A percentile compares a stretch with the other conserved stretches of the same genome.
Conservation (phyloP, 192 early-diverging fungal genomes). For the Backusella macrospora region DNA sequence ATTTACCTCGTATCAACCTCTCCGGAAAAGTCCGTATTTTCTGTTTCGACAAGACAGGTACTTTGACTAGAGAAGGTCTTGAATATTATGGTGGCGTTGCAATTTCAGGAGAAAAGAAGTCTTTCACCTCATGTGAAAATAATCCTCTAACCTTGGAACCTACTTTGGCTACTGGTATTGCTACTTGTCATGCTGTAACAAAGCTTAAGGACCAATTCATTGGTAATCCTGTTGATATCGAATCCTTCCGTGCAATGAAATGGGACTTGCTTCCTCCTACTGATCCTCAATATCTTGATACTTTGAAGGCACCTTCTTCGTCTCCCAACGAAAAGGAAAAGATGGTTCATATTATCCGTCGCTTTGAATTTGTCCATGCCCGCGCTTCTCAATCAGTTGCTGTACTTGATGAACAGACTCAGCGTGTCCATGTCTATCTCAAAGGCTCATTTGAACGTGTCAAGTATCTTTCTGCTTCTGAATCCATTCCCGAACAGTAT, state of each 20-base stretch:
- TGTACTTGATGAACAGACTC: conserved; percentile 57
- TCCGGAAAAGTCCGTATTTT: conserved; percentile 76
- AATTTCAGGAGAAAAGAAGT: conserved; percentile 10
- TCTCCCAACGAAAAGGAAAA: conserved; percentile 30
- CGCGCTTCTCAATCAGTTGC: conserved; percentile 78
- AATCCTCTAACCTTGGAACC: conserved; percentile 38
- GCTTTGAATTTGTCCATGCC: conserved; percentile 80
- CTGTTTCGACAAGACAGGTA: conserved; percentile 81
- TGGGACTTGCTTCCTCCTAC: conserved; percentile 46
- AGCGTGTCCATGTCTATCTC: conserved; percentile 64
- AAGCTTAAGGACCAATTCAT: conserved; percentile 51
- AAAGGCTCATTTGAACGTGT: conserved; percentile 85
- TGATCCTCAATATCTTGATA: conserved; percentile 48
- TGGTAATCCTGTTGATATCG: conserved; percentile 83
- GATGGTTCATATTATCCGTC: conserved; percentile 60
- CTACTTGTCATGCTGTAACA: conserved; percentile 71
- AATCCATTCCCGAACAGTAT: conserved; percentile 59
- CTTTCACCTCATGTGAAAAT: conserved; percentile 26
- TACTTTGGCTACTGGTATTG: conserved; percentile 45
- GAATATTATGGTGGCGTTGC: conserved; percentile 53
- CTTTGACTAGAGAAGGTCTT: conserved; percentile 75
- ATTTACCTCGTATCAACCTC: conserved; percentile 72
- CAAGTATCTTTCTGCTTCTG: conserved; percentile 48
- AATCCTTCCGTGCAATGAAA: conserved; percentile 69
- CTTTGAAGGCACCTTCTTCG: conserved; percentile 46